Evolutionary conservation across 805 yeast genomes (phyloP).

Genomic region (Kuraishia piskuri): DNA sequence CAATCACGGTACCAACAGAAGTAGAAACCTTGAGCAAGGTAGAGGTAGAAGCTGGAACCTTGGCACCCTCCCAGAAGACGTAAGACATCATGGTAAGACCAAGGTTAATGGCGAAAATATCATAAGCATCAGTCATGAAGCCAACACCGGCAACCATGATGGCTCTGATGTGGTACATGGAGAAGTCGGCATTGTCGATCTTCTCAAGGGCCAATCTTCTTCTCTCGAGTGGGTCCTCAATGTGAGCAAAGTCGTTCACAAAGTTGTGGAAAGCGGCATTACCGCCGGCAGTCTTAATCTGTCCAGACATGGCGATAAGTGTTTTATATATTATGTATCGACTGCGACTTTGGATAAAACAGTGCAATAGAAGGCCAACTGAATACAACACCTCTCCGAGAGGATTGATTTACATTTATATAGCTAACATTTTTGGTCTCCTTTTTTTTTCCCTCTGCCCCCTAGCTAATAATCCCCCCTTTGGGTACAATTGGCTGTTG

Average conservation of each 20-base stretch:
- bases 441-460: not conserved
- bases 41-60: conserved; percentile 59
- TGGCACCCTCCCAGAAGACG: conserved; percentile 54
- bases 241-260: conserved; percentile 70
- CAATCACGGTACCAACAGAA: conserved; percentile 89
- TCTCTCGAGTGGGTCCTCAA: conserved; percentile 81
- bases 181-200: conserved; percentile 70
- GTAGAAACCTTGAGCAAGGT: conserved; percentile 83
- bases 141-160: conserved; percentile 89
- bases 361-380: not conserved
- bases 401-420: not conserved
- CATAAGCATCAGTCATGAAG: conserved; percentile 88
- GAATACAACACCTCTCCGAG: not conserved
- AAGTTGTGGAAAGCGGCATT: conserved; percentile 82
- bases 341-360: not conserved
- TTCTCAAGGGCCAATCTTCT: conserved; percentile 79
- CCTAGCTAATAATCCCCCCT: not conserved
- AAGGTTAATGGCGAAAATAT: conserved; percentile 83
- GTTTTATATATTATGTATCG: not conserved
- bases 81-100: conserved; percentile 72
- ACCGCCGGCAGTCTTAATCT: conserved; percentile 52
- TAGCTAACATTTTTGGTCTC: not conserved
- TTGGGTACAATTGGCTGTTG: not conserved
- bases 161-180: conserved; percentile 79
- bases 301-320: not conserved